These are phyloP conservation scores for Chytriomyces sp. DNA, from an alignment of 192 early-diverging fungal genomes.

Conservation along the genomic window DNA sequence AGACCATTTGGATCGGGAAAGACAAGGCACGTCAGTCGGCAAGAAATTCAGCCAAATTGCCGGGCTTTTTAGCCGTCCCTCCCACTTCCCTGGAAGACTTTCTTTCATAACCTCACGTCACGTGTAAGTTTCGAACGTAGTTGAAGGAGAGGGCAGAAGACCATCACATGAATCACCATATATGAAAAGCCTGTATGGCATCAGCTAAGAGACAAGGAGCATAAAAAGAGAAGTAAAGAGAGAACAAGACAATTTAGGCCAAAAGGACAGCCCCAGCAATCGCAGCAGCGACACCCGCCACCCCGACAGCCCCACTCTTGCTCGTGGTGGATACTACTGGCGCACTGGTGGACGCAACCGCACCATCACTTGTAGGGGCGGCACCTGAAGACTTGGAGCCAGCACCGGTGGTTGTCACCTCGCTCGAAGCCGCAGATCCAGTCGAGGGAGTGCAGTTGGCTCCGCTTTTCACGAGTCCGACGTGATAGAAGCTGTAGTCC, in stretches of 20 bases:
- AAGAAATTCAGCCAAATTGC: background rate
- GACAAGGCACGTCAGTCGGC: background rate
- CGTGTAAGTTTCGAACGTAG: too few species aligned
- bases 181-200: background rate
- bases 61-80: background rate
- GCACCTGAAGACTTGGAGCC: too few species aligned
- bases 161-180: background rate
- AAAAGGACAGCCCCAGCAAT: background rate
- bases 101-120: too few species aligned
- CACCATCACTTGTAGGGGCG: too few species aligned
- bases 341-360: too few species aligned
- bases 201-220: background rate
- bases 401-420: background rate
- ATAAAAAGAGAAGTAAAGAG: background rate
- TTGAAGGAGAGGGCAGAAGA: too few species aligned
- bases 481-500: conserved; percentile 16
- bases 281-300: too few species aligned
- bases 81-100: background rate
- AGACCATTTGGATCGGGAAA: background rate
- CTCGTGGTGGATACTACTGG: too few species aligned
- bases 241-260: background rate
- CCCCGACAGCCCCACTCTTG: too few species aligned
- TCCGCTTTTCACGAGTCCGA: conserved; percentile 16
- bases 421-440: too few species aligned
- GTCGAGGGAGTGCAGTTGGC: conserved; percentile 2